A percentile compares a stretch with the other conserved stretches of the same genome.
phyloP scores from a whole-genome alignment of 2,329 filamentous ascomycete genomes.

The Aspergillus novoparasiticus region DNA sequence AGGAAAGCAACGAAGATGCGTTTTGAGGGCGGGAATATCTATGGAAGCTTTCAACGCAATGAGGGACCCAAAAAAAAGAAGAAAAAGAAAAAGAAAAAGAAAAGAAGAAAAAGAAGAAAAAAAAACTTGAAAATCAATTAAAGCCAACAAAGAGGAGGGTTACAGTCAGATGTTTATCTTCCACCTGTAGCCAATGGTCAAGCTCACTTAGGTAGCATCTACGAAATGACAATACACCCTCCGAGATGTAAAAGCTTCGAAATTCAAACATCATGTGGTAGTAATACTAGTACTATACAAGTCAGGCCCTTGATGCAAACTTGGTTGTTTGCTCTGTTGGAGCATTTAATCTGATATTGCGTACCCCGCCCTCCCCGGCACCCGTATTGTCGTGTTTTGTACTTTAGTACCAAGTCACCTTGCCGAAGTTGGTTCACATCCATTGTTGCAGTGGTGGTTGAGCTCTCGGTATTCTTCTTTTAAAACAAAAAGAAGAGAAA shows the following conservation, averaged over 20 bases:
- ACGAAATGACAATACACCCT: constrained; percentile 35
- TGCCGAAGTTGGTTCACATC: not conserved
- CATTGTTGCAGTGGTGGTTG: not conserved
- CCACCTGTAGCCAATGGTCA: not conserved
- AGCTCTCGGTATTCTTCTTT: not conserved
- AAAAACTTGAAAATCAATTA: not conserved
- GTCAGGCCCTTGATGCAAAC: not conserved
- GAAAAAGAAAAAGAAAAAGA: not conserved
- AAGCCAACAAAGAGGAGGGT: constrained; percentile 13
- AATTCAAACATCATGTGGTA: not conserved
- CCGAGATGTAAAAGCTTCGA: constrained; percentile 14
- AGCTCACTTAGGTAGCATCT: constrained; percentile 24
- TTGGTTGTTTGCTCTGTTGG: not conserved
- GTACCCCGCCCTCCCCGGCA: not conserved
- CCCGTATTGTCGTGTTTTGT: not conserved
- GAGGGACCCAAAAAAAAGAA: not conserved
- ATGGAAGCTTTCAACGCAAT: not conserved
- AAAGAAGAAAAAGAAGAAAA: constrained; percentile 1
- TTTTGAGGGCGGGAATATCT: not conserved
- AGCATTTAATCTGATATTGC: not conserved
- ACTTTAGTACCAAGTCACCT: not conserved
- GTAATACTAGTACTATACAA: not conserved
- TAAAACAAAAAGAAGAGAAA: constrained; percentile 26
- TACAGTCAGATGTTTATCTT: not conserved
- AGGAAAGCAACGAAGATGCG: not conserved